A percentile compares a stretch with the other conserved stretches of the same genome.
These are phyloP conservation scores for Penicillium oxalicum DNA, from an alignment of 2,329 filamentous ascomycete genomes.

Conservation along the genomic window DNA sequence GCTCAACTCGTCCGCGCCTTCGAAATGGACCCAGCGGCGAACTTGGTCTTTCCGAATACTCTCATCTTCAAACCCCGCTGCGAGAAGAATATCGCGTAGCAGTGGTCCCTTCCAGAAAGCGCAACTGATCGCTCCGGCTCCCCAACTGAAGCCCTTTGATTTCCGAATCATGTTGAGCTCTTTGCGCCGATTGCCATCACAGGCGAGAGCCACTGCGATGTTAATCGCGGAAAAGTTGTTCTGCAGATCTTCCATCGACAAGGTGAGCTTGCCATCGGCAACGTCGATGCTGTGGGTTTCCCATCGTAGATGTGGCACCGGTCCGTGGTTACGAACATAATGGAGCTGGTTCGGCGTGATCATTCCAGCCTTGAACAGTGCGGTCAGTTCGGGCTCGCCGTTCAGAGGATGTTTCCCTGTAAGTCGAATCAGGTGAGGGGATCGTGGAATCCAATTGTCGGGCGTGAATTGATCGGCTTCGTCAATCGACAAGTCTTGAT, in stretches of 20 bases:
- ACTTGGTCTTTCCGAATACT: neutral
- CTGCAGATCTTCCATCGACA: conserved; percentile 21
- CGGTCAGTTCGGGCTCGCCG: conserved; percentile 41
- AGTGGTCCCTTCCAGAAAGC: neutral
- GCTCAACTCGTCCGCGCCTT: neutral
- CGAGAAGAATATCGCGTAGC: neutral
- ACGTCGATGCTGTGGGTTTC: neutral
- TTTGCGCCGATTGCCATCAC: conserved; percentile 48
- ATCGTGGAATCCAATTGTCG: conserved; percentile 51
- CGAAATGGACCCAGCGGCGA: neutral
- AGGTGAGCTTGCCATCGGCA: neutral
- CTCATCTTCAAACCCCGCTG: neutral
- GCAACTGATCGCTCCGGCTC: neutral
- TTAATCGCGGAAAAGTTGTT: conserved; percentile 43
- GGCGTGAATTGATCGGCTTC: conserved; percentile 49
- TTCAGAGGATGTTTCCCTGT: conserved; percentile 52
- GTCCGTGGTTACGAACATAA: neutral
- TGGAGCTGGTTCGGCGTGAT: neutral
- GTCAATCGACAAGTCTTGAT: conserved; percentile 36
- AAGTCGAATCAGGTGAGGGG: conserved; percentile 43
- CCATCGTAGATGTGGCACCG: neutral
- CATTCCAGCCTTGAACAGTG: conserved; percentile 41
- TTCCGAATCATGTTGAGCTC: conserved; percentile 46
- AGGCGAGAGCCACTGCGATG: conserved; percentile 45
- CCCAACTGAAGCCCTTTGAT: neutral